Conservation (phyloP, 768 basidiomycete genomes). For the Tulasnella sp. region DNA sequence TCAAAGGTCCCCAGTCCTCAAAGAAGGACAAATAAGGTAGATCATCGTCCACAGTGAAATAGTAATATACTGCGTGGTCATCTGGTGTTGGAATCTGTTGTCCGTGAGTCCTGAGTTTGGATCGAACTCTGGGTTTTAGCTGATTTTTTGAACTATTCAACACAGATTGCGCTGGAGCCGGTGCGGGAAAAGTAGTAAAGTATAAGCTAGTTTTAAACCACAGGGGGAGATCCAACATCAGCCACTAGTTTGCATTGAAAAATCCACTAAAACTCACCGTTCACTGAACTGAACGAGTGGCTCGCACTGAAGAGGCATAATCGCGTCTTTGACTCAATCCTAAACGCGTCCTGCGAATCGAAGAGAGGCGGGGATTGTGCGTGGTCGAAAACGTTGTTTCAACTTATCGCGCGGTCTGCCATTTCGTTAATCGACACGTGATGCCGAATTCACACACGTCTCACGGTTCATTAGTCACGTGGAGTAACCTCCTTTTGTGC, state of each 20-base stretch:
- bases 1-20: constrained; percentile 88
- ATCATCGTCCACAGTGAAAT: constrained; percentile 88
- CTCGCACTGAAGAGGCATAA: constrained; percentile 15
- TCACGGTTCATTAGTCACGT: no score
- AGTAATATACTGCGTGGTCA: constrained; percentile 66
- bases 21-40: constrained; percentile 87
- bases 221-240: neutral
- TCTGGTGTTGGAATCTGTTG: constrained; percentile 49
- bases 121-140: constrained; percentile 42
- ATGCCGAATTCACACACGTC: no score
- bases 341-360: no score
- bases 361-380: no score
- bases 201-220: constrained; percentile 32
- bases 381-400: no score
- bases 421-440: no score
- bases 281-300: constrained; percentile 17
- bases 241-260: no score
- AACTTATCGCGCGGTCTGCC: no score
- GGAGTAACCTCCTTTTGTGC: no score
- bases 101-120: constrained; percentile 41
- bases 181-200: constrained; percentile 79
- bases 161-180: constrained; percentile 48
- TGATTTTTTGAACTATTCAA: constrained; percentile 50
- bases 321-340: no score
- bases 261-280: constrained; percentile 5